These are phyloP conservation scores for Calycina herbarum DNA, from an alignment of 2,329 filamentous ascomycete species.

Conservation along the genomic window DNA sequence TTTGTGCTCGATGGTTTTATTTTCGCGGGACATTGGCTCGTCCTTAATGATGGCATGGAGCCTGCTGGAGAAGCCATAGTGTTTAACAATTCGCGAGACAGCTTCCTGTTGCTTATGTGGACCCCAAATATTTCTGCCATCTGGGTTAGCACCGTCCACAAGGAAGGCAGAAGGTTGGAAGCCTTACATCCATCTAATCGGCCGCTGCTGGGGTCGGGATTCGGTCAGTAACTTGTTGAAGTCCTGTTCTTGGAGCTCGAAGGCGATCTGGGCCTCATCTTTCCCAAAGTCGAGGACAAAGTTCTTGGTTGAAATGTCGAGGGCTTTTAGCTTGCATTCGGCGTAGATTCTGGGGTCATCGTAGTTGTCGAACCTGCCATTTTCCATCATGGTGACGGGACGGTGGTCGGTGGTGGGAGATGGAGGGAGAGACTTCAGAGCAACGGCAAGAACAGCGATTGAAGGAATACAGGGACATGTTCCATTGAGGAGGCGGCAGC, in stretches of 20 bases:
- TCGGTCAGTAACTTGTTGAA: slow-evolving; percentile 43
- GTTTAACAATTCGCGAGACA: slow-evolving; percentile 55
- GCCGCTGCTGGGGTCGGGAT: slow-evolving; percentile 40
- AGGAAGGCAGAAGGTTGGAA: not conserved
- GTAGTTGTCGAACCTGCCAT: slow-evolving; percentile 44
- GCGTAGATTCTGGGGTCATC: slow-evolving; percentile 51
- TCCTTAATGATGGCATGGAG: slow-evolving; percentile 64
- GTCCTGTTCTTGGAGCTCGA: slow-evolving; percentile 49
- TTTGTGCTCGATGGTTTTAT: not conserved
- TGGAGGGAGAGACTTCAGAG: not conserved
- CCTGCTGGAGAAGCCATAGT: slow-evolving; percentile 69
- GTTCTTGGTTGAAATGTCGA: slow-evolving; percentile 48
- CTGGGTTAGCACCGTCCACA: not conserved
- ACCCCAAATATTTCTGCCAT: slow-evolving; percentile 65
- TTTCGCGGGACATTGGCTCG: slow-evolving; percentile 42
- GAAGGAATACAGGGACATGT: slow-evolving; percentile 1
- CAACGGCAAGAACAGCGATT: not conserved
- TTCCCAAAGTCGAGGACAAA: slow-evolving; percentile 67
- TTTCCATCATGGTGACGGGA: slow-evolving; percentile 21
- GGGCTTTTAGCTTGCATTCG: slow-evolving; percentile 44
- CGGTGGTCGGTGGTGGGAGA: too few relatives aligned
- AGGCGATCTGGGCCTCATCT: slow-evolving; percentile 54
- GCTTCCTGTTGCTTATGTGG: slow-evolving; percentile 59
- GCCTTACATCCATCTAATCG: slow-evolving; percentile 70
- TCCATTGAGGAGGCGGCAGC: slow-evolving; percentile 14